Percentiles rank a stretch among this genome's conserved stretches.
phyloP scores from a whole-genome alignment of 2,329 filamentous ascomycete genomes.

The Fusarium sp. region DNA sequence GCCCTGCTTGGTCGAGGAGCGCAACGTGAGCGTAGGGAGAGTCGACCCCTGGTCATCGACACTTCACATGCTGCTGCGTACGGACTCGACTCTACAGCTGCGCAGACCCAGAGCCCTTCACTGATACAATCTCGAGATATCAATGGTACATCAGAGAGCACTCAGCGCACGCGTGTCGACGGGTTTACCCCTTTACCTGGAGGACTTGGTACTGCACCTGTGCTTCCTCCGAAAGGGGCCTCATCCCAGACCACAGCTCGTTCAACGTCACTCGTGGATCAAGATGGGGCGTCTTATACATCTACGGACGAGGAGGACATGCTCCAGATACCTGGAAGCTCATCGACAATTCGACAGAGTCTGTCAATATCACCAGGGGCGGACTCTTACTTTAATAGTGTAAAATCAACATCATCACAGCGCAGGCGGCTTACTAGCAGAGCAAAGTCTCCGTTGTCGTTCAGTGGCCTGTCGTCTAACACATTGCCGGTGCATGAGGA shows the following conservation, averaged over 20 bases:
- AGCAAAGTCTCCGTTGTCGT: constrained; percentile 71
- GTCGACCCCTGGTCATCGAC: constrained; percentile 59
- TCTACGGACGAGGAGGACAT: constrained; percentile 88
- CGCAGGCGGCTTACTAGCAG: constrained; percentile 63
- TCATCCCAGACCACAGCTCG: constrained; percentile 31
- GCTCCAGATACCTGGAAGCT: constrained; percentile 70
- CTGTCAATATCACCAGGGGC: constrained; percentile 67
- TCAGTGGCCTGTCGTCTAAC: constrained; percentile 64
- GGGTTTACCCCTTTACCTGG: constrained; percentile 56
- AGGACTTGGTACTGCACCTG: constrained; percentile 24
- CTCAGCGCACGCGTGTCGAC: constrained; percentile 61
- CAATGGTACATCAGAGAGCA: constrained; percentile 59
- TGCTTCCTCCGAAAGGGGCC: constrained; percentile 26
- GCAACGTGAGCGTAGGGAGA: constrained; percentile 69
- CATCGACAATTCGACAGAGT: constrained; percentile 58
- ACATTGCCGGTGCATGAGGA: constrained; percentile 65
- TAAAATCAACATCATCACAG: constrained; percentile 54
- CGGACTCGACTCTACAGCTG: constrained; percentile 32
- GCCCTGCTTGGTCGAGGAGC: constrained; percentile 82
- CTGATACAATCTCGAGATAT: constrained; percentile 58
- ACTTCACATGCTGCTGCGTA: constrained; percentile 50
- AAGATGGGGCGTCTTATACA: constrained; percentile 51
- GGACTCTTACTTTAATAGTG: constrained; percentile 70
- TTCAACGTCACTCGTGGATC: constrained; percentile 28
- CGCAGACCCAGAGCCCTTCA: constrained; percentile 39